A percentile compares a stretch with the other conserved stretches of the same genome.
These are phyloP conservation scores for Spathaspora sp. DNA, from an alignment of 805 yeast species.

Conservation along the genomic window DNA sequence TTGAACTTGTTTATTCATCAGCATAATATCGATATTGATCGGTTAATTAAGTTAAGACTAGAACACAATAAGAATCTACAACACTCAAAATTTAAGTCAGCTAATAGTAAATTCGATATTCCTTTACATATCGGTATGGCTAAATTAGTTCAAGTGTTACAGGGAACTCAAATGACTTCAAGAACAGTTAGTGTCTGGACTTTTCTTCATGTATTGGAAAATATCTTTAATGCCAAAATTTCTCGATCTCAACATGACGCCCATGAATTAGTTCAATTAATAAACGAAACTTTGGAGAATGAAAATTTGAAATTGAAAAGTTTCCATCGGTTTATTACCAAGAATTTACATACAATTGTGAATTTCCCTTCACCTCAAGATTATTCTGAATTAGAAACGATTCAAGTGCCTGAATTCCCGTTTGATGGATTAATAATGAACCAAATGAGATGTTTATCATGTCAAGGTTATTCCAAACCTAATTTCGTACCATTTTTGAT, in stretches of 20 bases:
- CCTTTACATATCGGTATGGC: constrained; percentile 60
- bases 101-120: constrained; percentile 28
- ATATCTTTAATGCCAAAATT: constrained; percentile 66
- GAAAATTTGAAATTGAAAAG: constrained; percentile 52
- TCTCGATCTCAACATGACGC: constrained; percentile 89
- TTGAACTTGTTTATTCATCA: constrained; percentile 16
- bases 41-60: constrained; percentile 10
- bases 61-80: constrained; percentile 5
- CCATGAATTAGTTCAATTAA: constrained; percentile 81
- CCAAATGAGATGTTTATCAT: constrained; percentile 65
- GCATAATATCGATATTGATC: constrained; percentile 15
- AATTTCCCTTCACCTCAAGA: constrained; percentile 9
- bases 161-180: constrained; percentile 53
- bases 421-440: constrained; percentile 66
- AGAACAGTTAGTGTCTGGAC: constrained; percentile 74
- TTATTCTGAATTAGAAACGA: constrained; percentile 9
- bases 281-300: constrained; percentile 71
- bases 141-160: constrained; percentile 50
- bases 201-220: constrained; percentile 68
- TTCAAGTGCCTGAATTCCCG: constrained; percentile 61
- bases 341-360: constrained; percentile 7
- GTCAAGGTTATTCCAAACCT: constrained; percentile 60
- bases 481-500: constrained; percentile 61
- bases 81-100: constrained; percentile 17
- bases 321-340: constrained; percentile 13